Evolutionary conservation across 805 yeast genomes (phyloP).

Genomic region (Candida caryicola): DNA sequence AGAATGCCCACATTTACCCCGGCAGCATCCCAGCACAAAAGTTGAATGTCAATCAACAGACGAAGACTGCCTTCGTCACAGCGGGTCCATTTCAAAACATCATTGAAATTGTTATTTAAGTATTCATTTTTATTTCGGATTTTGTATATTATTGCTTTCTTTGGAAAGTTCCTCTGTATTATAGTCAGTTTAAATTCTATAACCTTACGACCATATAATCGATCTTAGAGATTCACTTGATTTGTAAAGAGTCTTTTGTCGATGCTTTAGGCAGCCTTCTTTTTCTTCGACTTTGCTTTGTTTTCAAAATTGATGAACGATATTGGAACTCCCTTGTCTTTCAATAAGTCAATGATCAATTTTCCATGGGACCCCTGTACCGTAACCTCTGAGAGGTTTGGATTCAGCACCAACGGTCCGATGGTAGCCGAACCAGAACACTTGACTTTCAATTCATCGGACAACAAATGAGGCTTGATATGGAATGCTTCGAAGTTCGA

Average conservation of each 20-base stretch:
- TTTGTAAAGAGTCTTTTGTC: no score
- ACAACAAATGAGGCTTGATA: constrained; percentile 61
- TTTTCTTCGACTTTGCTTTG: constrained; percentile 55
- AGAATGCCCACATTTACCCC: constrained; percentile 61
- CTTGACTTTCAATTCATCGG: constrained; percentile 65
- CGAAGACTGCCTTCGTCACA: constrained; percentile 57
- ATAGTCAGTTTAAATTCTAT: no score
- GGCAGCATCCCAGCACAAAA: constrained; percentile 58
- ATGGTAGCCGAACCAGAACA: constrained; percentile 90
- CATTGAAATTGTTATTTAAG: constrained; percentile 54
- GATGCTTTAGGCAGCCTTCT: constrained; percentile 21
- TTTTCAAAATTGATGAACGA: constrained; percentile 66
- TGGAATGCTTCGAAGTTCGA: constrained; percentile 65
- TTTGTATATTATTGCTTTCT: constrained; percentile 1
- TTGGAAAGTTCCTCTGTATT: not conserved
- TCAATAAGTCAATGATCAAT: constrained; percentile 55
- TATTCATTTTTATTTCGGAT: not conserved
- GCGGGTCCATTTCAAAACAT: constrained; percentile 52
- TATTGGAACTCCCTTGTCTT: constrained; percentile 58
- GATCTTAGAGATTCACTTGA: no score
- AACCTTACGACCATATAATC: no score
- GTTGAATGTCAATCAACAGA: constrained; percentile 48
- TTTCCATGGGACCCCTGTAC: constrained; percentile 91
- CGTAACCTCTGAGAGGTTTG: constrained; percentile 61
- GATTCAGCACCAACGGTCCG: constrained; percentile 55